Evolutionary conservation across 352 stramenopile species (phyloP), one percentile per base, ranked within the genome.

Genomic region (Peronospora belbahrii): DNA sequence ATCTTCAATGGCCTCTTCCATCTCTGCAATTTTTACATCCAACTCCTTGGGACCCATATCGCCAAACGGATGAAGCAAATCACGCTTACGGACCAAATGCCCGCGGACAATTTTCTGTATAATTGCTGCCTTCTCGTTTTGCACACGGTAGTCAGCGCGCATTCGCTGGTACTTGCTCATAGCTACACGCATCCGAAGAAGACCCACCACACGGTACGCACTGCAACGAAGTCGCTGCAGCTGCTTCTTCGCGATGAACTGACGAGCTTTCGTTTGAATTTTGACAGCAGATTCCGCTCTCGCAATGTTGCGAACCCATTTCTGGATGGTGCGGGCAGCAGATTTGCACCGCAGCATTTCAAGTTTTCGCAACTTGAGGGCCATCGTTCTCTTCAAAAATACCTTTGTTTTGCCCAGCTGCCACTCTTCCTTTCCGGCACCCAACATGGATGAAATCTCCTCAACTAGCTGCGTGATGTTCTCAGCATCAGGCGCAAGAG

Each of bases 341-440:
- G 79, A 82, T 48, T 93, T 91, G 42, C 81, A 82, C 0, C 83
- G 81, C 35, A 95, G 41, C 9, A 83, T 61, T 38, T 95, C 77
- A 5, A 95, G 62, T 37, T 89, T 86, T 13, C 79, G 74, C 17
- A 93, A 42, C 53, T 95, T 95, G 38, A 88, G 71, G 1, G 83
- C 78, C 17, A 95, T 70, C 1, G 50, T 63, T 35, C 83, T 59
- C 48, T 92, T 93, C 20, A 95, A 43, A 38, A 95, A 95, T 7
- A 95, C 80, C 50, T 95, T 95, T 4, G 78, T 90, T 42, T 87
- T 91, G 0, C 83, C 83, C 15, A 95, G 57, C 42, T 95, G 83
- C 83, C 83, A 95, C 40, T 95, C 71, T 23, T 94, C 83, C 57
- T 95, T 94, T 1, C 82, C 80, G 4, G 82, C 82, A 13, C 83